Conservation (phyloP, 2,329 filamentous ascomycete species). For the Pyrenochaeta sp. region DNA sequence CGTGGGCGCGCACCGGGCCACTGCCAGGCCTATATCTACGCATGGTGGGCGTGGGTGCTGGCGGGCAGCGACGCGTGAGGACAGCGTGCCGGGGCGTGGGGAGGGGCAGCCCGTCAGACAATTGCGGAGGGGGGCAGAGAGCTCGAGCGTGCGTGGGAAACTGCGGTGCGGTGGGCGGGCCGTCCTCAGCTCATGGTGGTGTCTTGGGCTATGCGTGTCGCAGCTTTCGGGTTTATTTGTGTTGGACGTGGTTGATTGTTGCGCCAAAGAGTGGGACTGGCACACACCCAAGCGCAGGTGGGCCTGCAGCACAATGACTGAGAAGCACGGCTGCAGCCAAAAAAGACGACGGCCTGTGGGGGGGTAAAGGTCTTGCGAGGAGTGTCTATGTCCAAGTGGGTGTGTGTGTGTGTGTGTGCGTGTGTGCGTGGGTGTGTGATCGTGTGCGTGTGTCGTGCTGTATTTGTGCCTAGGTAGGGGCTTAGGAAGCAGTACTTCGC, state of each 20-base stretch:
- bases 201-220: not conserved
- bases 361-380: too few species aligned
- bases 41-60: slow-evolving; percentile 32
- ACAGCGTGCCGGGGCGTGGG: slow-evolving; percentile 11
- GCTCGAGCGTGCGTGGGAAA: slow-evolving; percentile 18
- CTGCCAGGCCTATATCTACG: slow-evolving; percentile 41
- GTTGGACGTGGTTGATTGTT: slow-evolving; percentile 9
- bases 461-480: too few species aligned
- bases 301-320: slow-evolving; percentile 8
- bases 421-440: too few species aligned
- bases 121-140: slow-evolving; percentile 2
- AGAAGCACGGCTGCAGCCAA: slow-evolving; percentile 6
- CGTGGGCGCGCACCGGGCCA: slow-evolving; percentile 45
- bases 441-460: too few species aligned
- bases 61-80: slow-evolving; percentile 20
- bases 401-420: too few species aligned
- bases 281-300: slow-evolving; percentile 4
- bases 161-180: slow-evolving; percentile 18
- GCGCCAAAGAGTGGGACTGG: slow-evolving; percentile 11
- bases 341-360: slow-evolving; percentile 1
- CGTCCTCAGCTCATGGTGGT: slow-evolving; percentile 34
- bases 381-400: too few species aligned
- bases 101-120: slow-evolving; percentile 11
- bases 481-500: not conserved
- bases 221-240: slow-evolving; percentile 1